Evolutionary conservation across 352 stramenopile species (phyloP), one percentile per base, ranked within the genome.

Genomic region (Phytopythium aichiense): DNA sequence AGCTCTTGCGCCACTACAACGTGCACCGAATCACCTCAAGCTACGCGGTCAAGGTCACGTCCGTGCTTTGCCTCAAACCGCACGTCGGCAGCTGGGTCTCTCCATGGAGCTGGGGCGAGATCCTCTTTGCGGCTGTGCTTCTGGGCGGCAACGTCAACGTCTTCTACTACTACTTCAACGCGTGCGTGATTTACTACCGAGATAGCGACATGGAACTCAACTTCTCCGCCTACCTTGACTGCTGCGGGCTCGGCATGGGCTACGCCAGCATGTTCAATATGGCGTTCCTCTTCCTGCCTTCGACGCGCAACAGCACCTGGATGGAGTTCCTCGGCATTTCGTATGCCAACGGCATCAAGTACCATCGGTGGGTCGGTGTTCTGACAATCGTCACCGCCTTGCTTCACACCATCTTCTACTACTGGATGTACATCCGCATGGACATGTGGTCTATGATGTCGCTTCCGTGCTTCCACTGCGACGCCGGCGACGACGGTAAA

Each of bases 291-390:
- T 74, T 74, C 35, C 23, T 80, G 1, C 71, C 71, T 1, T 61
- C 66, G 15, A 77, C 72, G 20, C 72, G 72, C 30, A 68, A 76
- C 40, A 51, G 58, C 16, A 49, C 61, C 7, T 80, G 72, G 72
- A 76, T 75, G 63, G 72, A 80, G 38, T 73, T 73, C n/a, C 56
- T 80, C 49, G 61, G 58, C 46, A 71, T 80, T 33, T 76, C 72
- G 42, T 77, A 74, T 43, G 67, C 69, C 2, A 76, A 71, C 22
- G 67, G 53, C 7, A 45, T 80, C 56, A 75, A 76, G 56, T 80
- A 80, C 66, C 72, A 77, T 53, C 67, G 71, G 20, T 78, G 70
- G 70, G 30, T 79, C 23, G 73, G 69, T 11, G 45, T 77, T 5
- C 42, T 53, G 4, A 67, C 73, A 2, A 60, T 81, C 23, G n/a